phyloP scores from a whole-genome alignment of 2,329 filamentous ascomycete genomes.

The Xylaria sp. region DNA sequence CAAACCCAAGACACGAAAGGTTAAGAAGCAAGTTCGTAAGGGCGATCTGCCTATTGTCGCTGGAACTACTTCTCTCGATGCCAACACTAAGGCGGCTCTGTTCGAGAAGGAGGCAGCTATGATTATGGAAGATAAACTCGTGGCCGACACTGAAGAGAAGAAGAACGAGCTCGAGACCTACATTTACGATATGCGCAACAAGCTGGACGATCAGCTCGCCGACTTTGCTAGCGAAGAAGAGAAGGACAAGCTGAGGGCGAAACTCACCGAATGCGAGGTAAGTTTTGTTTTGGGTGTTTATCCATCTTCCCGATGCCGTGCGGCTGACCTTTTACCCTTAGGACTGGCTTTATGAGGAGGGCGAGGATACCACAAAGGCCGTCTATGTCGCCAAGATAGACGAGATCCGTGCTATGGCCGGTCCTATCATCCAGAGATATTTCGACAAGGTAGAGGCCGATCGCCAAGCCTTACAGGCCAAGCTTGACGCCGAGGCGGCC shows the following conservation, averaged over 20 bases:
- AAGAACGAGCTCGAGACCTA: conserved; percentile 99
- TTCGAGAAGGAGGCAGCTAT: conserved; percentile 88
- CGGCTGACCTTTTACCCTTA: conserved; percentile 55
- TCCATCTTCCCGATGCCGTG: background rate
- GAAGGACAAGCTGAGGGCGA: conserved; percentile 85
- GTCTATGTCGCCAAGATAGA: conserved; percentile 96
- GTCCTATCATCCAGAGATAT: conserved; percentile 92
- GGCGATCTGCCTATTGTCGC: conserved; percentile 90
- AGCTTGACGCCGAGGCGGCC: conserved; percentile 79
- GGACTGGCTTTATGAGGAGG: conserved; percentile 99
- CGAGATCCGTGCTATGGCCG: conserved; percentile 89
- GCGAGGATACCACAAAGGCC: conserved; percentile 92
- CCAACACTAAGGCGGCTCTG: conserved; percentile 71
- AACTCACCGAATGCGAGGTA: conserved; percentile 89
- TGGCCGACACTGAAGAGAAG: conserved; percentile 98
- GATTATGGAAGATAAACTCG: conserved; percentile 98
- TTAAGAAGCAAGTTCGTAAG: conserved; percentile 99
- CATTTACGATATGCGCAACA: conserved; percentile 96
- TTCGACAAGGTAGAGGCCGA: conserved; percentile 94
- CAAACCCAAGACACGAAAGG: conserved; percentile 86
- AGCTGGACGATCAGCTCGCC: conserved; percentile 91
- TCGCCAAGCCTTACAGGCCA: conserved; percentile 80
- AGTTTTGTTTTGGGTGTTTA: conserved; percentile 51
- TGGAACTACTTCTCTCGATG: conserved; percentile 83
- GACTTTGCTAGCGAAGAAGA: conserved; percentile 92